Evolutionary conservation across 495 filamentous ascomycete genomes (phyloP).

Genomic region (Talaromyces trachyspermus): DNA sequence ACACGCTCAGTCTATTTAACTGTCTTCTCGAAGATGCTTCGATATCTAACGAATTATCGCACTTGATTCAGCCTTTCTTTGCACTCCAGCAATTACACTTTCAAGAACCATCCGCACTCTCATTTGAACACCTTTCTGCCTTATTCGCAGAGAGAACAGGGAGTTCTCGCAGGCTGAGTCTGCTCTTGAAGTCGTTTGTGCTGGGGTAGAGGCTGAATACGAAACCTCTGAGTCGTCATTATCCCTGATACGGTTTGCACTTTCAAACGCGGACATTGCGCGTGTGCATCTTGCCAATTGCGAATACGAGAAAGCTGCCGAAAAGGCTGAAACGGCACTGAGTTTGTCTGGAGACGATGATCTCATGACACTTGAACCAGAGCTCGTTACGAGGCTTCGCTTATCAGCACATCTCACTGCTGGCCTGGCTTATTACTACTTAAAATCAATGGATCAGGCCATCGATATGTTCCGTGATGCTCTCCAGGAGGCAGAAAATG

Average conservation of each 20-base stretch:
- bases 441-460: constrained; percentile 52
- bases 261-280: constrained; percentile 82
- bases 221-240: constrained; percentile 70
- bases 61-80: constrained; percentile 72
- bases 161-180: constrained; percentile 57
- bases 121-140: constrained; percentile 68
- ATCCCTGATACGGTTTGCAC: constrained; percentile 65
- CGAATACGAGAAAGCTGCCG: constrained; percentile 56
- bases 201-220: constrained; percentile 66
- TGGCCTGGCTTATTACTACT: constrained; percentile 72
- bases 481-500: constrained; percentile 65
- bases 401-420: constrained; percentile 82
- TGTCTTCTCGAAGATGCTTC: constrained; percentile 50
- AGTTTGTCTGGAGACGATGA: constrained; percentile 56
- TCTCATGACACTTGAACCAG: constrained; percentile 46
- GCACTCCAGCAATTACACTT: constrained; percentile 72
- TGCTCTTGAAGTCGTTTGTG: constrained; percentile 58
- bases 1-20: constrained; percentile 72
- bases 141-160: constrained; percentile 74
- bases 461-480: constrained; percentile 76
- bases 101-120: constrained; percentile 58
- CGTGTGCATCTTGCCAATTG: constrained; percentile 64
- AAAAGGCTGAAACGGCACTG: constrained; percentile 65
- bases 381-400: constrained; percentile 54
- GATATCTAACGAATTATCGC: constrained; percentile 51